Evolutionary conservation across 1,284 basidiomycete genomes (phyloP), one percentile per base, ranked within the genome.

Genomic region (Ustilago xerochloae): DNA sequence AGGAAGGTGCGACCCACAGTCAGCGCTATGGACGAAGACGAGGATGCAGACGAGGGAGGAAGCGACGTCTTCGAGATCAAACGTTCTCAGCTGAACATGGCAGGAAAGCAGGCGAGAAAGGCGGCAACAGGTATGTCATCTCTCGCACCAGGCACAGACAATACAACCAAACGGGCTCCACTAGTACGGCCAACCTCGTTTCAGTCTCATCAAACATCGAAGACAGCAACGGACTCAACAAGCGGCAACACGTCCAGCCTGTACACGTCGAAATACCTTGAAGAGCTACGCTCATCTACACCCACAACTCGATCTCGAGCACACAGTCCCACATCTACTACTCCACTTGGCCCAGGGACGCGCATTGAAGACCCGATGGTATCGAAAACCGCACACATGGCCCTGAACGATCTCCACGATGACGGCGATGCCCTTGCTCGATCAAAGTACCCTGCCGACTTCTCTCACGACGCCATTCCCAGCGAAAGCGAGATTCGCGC

Each of bases 401-500:
- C 55, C 12, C 43, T 63, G 18, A 29, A 50, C 3, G 57, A 46
- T 12, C n/a, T n/a, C 36, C 26, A 39, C 28, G 20, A 36, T n/a
- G 29, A 35, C 13, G 53, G 48, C 24, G 43, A 51, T 15, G 13
- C 35, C 13, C 63, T 74, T 6, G 56, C 63, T 0, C 52, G 72
- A 10, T 38, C 24, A 35, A 75, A 66, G 35, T 75, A 56, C 28
- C 53, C 58, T 3, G 45, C 51, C 15, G 72, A 70, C 39, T 63
- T 67, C 30, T 51, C 51, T 3, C 63, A 70, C 49, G 58, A 62
- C 18, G 45, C 47, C 33, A 78, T 80, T 24, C 78, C 78, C 8
- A 78, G 66, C 63, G 75, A 75, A 47, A 58, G 60, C 45, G 57
- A 63, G 13, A 73, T 80, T 18, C 63, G 61, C 8, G 73, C 78